A percentile compares a stretch with the other conserved stretches of the same genome.
These are phyloP conservation scores for Lyophyllum semitale DNA, from an alignment of 768 basidiomycete genomes.

Conservation along the genomic window DNA sequence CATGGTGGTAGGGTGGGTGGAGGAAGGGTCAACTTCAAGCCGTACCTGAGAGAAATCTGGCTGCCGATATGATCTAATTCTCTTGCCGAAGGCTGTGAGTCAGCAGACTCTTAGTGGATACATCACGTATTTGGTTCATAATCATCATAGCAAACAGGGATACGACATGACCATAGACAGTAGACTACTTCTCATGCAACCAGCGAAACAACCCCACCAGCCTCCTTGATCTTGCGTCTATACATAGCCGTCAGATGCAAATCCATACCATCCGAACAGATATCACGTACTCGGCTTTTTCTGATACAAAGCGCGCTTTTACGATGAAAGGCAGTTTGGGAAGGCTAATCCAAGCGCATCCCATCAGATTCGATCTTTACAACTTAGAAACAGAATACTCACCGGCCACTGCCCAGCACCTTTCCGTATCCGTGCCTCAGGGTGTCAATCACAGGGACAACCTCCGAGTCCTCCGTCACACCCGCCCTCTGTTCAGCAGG, in stretches of 20 bases:
- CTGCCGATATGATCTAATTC: neutral
- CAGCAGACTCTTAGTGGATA: no score
- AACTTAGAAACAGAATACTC: conserved; percentile 32
- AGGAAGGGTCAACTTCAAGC: neutral
- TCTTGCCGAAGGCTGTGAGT: conserved; percentile 1
- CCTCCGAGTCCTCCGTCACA: conserved; percentile 68
- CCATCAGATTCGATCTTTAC: neutral
- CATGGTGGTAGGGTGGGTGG: conserved; percentile 11
- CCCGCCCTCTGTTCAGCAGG: conserved; percentile 82
- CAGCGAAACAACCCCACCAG: conserved; percentile 91
- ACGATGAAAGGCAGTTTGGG: conserved; percentile 94
- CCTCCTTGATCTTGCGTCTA: conserved; percentile 84
- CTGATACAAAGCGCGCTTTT: conserved; percentile 95
- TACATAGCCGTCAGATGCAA: conserved; percentile 1
- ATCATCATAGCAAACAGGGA: conserved; percentile 19
- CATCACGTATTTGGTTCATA: conserved; percentile 27
- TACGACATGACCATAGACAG: conserved; percentile 27
- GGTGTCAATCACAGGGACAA: conserved; percentile 95
- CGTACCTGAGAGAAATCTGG: conserved; percentile 16
- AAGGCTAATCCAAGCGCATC: conserved; percentile 48
- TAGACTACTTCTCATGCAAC: conserved; percentile 82
- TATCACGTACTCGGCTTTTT: conserved; percentile 69
- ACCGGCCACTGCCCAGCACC: conserved; percentile 93
- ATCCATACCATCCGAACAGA: neutral
- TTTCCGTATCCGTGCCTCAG: conserved; percentile 85